A percentile compares a stretch with the other conserved stretches of the same genome.
These are phyloP conservation scores for Saccharomycopsis synnaedendra DNA, from an alignment of 805 yeast genomes.

Conservation along the genomic window DNA sequence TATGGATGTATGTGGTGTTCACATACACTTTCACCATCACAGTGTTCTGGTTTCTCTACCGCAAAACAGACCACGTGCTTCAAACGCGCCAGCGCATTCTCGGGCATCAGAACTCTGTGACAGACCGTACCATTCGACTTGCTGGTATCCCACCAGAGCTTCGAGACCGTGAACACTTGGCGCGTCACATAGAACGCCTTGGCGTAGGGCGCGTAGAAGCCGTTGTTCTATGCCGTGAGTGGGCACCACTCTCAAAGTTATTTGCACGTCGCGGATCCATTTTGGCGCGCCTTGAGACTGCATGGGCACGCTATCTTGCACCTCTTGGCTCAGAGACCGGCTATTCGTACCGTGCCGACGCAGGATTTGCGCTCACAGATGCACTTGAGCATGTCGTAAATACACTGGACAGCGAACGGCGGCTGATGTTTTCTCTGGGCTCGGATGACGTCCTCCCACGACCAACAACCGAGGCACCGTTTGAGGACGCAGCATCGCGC, in stretches of 20 bases:
- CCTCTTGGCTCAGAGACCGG: slow-evolving; percentile 2
- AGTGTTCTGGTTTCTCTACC: slow-evolving; percentile 46
- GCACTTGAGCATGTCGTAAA: slow-evolving; percentile 1
- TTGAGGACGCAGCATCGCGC: slow-evolving; percentile 10
- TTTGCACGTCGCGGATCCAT: slow-evolving; percentile 47
- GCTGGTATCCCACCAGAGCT: slow-evolving; percentile 83
- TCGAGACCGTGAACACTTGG: slow-evolving; percentile 59
- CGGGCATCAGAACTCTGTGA: slow-evolving; percentile 78
- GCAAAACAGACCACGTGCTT: slow-evolving; percentile 66
- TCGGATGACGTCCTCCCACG: not conserved
- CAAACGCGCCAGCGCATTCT: slow-evolving; percentile 67
- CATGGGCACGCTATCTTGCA: slow-evolving; percentile 58
- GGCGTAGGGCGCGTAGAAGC: slow-evolving; percentile 73
- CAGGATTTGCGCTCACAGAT: slow-evolving; percentile 8
- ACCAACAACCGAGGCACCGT: not conserved
- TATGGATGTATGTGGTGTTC: slow-evolving; percentile 82
- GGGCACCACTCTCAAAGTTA: slow-evolving; percentile 63
- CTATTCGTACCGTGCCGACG: slow-evolving; percentile 12
- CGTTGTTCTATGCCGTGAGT: slow-evolving; percentile 74
- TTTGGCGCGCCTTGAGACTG: slow-evolving; percentile 48
- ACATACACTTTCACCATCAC: slow-evolving; percentile 75
- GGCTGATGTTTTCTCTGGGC: not conserved
- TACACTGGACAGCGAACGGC: not conserved
- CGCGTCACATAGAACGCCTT: slow-evolving; percentile 63
- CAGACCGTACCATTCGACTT: slow-evolving; percentile 81